Conservation (phyloP, 2,329 filamentous ascomycete genomes). For the Trichoderma koningii region DNA sequence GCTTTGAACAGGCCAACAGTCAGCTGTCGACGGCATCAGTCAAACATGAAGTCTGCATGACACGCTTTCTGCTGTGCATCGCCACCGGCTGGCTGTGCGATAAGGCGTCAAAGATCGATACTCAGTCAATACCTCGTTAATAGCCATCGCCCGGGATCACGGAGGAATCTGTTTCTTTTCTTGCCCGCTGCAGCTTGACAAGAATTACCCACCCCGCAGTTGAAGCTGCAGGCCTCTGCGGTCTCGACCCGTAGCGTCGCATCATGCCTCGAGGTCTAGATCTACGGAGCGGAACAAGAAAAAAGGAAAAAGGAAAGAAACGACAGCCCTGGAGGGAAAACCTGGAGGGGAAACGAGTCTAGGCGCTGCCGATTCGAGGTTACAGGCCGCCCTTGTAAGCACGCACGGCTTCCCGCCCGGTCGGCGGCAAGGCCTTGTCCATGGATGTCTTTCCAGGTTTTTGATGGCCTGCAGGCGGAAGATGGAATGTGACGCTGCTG, state of each 20-base stretch:
- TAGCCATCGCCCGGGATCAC: not conserved
- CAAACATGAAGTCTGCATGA: no score
- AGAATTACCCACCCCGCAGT: not conserved
- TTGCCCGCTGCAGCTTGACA: not conserved
- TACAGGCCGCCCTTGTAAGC: not conserved
- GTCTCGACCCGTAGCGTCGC: conserved; percentile 19
- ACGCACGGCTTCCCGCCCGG: not conserved
- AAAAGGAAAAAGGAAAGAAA: no score
- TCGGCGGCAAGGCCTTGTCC: not conserved
- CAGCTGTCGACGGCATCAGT: no score
- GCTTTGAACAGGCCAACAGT: no score
- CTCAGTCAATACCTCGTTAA: not conserved
- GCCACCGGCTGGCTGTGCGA: conserved; percentile 1
- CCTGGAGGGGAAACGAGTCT: not conserved
- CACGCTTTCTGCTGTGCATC: not conserved
- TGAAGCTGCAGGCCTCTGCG: conserved; percentile 14
- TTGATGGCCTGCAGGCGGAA: not conserved
- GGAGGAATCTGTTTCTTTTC: conserved; percentile 14
- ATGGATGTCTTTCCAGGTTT: conserved; percentile 1
- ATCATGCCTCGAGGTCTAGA: not conserved
- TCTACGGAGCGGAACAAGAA: no score
- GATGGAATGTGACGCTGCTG: conserved; percentile 9
- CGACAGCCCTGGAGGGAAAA: not conserved
- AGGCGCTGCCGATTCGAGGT: no score
- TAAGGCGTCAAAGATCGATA: not conserved